Evolutionary conservation across 495 filamentous ascomycete genomes (phyloP).

Genomic region (Acidomyces sp.): DNA sequence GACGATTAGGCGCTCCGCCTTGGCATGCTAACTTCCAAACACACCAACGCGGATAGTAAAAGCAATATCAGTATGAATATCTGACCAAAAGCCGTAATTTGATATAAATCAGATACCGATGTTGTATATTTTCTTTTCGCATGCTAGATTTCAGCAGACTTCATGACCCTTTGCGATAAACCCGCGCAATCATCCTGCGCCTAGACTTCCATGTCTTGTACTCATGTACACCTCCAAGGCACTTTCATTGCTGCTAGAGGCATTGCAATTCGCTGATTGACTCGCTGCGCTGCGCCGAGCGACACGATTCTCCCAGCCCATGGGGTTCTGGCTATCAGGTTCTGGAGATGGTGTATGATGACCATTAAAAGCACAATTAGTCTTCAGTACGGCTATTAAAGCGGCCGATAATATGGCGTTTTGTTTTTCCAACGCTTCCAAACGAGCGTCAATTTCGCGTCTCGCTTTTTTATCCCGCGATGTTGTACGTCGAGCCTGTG

Average conservation of each 20-base stretch:
- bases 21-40: slow-evolving; percentile 31
- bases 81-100: no score
- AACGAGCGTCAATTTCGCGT: slow-evolving; percentile 15
- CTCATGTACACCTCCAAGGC: slow-evolving; percentile 21
- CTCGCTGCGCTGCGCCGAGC: slow-evolving; percentile 14
- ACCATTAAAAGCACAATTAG: slow-evolving; percentile 17
- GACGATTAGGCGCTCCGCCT: slow-evolving; percentile 31
- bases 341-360: slow-evolving; percentile 1
- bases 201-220: slow-evolving; percentile 7
- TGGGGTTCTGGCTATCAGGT: neutral
- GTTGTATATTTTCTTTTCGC: no score
- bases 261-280: slow-evolving; percentile 5
- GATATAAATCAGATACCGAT: no score
- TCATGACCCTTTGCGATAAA: no score
- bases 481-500: slow-evolving; percentile 7
- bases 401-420: slow-evolving; percentile 24
- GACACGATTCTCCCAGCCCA: slow-evolving; percentile 13
- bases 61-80: no score
- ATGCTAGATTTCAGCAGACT: no score
- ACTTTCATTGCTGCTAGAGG: slow-evolving; percentile 13
- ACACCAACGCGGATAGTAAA: no score
- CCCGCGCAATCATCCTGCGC: no score
- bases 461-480: no score
- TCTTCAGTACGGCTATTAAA: slow-evolving; percentile 22
- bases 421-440: slow-evolving; percentile 23